Base-by-base conservation (phyloP, 768 basidiomycete genomes). In the Boletus rubroflammeus region DNA sequence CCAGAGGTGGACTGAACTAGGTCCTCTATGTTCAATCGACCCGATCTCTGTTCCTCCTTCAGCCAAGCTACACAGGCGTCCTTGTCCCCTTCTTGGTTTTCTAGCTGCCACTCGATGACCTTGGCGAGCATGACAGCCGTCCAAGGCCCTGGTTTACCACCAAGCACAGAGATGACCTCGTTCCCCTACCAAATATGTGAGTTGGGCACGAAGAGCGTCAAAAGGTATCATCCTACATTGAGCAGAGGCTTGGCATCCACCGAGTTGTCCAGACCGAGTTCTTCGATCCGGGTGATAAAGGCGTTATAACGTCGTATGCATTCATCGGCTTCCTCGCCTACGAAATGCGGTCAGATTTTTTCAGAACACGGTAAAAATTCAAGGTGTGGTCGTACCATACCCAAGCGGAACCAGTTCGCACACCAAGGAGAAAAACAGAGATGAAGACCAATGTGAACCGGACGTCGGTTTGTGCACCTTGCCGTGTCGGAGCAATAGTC, bases 21-120 rank as follows among this genome's bases (percentile, higher is more conserved):
- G 6, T 69, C 70, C 41, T 71, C 67, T 7, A 71, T 40, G 3
- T 65, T 55, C 61, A 86, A 63, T 38, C 72, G 68, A n/a, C 81
- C 83, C 25, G 76, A 73, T 8, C 61, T 65, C 35, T 76, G 75
- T 62, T 86, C 81, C n/a, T 71, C 68, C 53, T 72, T 70, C 40
- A 98, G 72, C 92, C 92, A 97, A 13, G 67, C 67, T 28, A 75
- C 66, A 65, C 93, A 94, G 5, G 84, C 81, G 6, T 83, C 85
- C 63, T 83, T 81, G 5, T 81, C 80, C 1, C 77, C 80, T 2
- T 76, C 62, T 0, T 94, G 91, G 66, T 93, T 73, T 34, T 82
- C 85, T 7, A 98, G 77, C 62, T 94, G 93, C 95, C 94, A 98
- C 55, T 85, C 81, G 19, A 92, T 64, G 25, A 98, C 78, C 44